Base-by-base conservation (phyloP, 2,329 filamentous ascomycete genomes). In the Pleomassaria siparia region DNA sequence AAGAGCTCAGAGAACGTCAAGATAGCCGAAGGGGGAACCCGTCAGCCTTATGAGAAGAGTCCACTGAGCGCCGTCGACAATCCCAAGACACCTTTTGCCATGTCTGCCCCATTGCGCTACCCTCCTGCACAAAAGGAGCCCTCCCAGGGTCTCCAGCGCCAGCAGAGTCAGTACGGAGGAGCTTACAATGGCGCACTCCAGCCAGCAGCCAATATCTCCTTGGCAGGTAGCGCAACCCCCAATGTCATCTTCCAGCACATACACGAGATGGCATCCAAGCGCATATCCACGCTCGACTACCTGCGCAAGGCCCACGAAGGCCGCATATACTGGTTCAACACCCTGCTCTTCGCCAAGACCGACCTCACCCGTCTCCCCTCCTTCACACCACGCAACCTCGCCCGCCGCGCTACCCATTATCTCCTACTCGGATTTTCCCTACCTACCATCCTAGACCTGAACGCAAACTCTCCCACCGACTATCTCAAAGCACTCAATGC, bases 311-410 rank as follows among this genome's bases (percentile, higher is more conserved):
- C 91, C 22, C 91, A 99, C 67, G 91, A 96, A 73, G 91, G 92
- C 51, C 86, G 90, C 49, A 85, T 96, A 33, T 97, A 95, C 76
- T 97, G 94, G 91, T 96, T 97, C 78, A 96, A 96, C 74, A 96
- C 94, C 0, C 83, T 96, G 51, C 87, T 95, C 64, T 96, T 96
- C 72, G 89, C 91, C 56, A 88, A 89, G 62, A 72, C 82, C 24
- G 90, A 96, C 70, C 80, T 97, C 26, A 76, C 81, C 43, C 85
- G 86, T 64, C 86, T 96, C 76, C 86, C 92, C 37, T 95, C 90
- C 66, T 92, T 95, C 66, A 88, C 95, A 49, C 76, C 84, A 3
- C 85, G 88, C 55, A 94, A 92, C 66, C 83, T 96, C 40, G 86
- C 89, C 52, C 87, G 91, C 49, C 89, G 94, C 59, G 92, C 94